These are phyloP conservation scores for Sugiyamaella xylanicola DNA, from an alignment of 1,139 yeast genomes.

Conservation along the genomic window DNA sequence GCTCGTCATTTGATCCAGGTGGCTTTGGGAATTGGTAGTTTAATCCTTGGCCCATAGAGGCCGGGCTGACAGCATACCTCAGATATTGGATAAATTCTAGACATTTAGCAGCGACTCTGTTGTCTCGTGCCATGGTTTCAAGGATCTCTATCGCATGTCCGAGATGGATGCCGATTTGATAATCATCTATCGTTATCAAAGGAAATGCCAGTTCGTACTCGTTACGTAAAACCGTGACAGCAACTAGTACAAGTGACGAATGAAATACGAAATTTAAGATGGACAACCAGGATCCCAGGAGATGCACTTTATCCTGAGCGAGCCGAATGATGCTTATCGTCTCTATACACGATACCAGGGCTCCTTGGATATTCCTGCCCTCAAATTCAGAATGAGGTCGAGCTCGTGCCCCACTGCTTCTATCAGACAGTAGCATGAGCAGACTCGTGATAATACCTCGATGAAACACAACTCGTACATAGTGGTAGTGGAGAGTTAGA, in stretches of 20 bases:
- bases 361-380: background rate
- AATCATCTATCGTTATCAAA: background rate
- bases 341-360: slow-evolving; percentile 7
- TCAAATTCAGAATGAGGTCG: slow-evolving; percentile 4
- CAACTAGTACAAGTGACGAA: slow-evolving; percentile 10
- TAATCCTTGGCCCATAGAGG: background rate
- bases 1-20: background rate
- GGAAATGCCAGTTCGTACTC: slow-evolving; percentile 3
- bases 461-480: slow-evolving; percentile 3
- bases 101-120: slow-evolving; percentile 8
- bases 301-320: background rate
- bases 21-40: too few relatives aligned
- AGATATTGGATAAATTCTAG: slow-evolving; percentile 9
- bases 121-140: slow-evolving; percentile 3
- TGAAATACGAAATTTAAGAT: slow-evolving; percentile 15
- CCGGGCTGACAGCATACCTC: slow-evolving; percentile 7
- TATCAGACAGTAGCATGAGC: background rate
- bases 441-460: slow-evolving; percentile 3
- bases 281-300: slow-evolving; percentile 17
- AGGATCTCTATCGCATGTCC: slow-evolving; percentile 2
- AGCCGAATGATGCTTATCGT: background rate
- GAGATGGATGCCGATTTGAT: background rate
- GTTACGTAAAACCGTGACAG: background rate
- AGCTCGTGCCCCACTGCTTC: background rate
- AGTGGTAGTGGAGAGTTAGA: slow-evolving; percentile 3